phyloP scores from a whole-genome alignment of 208 protist species.

The Leishmania mexicana region DNA sequence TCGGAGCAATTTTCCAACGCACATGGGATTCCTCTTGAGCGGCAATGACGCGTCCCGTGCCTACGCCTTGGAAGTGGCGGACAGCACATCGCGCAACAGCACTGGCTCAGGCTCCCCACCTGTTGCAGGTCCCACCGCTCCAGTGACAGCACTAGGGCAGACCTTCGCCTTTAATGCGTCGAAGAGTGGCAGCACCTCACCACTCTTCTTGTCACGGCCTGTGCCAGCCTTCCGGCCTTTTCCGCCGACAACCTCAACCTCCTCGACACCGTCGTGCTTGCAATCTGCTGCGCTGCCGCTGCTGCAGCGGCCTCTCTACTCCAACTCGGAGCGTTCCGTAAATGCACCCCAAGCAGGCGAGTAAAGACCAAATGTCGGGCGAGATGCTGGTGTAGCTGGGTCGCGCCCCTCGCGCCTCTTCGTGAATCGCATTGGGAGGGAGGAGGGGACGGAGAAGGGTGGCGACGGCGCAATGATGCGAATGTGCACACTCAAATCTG shows the following conservation, averaged over 20 bases:
- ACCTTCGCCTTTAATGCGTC: background rate
- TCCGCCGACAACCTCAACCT: background rate
- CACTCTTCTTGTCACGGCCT: background rate
- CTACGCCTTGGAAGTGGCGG: background rate
- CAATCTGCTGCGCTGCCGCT: background rate
- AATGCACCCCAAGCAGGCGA: background rate
- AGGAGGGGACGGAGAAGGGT: background rate
- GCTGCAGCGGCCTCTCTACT: background rate
- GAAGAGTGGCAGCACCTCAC: background rate
- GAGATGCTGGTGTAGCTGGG: constrained; percentile 15
- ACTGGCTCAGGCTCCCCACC: background rate
- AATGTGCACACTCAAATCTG: background rate
- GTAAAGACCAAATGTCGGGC: constrained; percentile 4
- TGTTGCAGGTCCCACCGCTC: background rate
- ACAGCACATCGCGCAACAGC: background rate
- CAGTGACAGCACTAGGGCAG: background rate
- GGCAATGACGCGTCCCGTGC: background rate
- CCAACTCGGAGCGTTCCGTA: background rate
- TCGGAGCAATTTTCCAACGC: background rate
- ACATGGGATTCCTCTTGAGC: background rate
- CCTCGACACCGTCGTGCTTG: background rate
- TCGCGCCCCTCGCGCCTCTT: background rate
- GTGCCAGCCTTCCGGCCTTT: background rate
- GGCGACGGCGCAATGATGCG: background rate
- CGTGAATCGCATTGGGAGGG: background rate